These are phyloP conservation scores for Excoecaria agallocha DNA, from an alignment of 345 rosid genomes.

Conservation along the genomic window DNA sequence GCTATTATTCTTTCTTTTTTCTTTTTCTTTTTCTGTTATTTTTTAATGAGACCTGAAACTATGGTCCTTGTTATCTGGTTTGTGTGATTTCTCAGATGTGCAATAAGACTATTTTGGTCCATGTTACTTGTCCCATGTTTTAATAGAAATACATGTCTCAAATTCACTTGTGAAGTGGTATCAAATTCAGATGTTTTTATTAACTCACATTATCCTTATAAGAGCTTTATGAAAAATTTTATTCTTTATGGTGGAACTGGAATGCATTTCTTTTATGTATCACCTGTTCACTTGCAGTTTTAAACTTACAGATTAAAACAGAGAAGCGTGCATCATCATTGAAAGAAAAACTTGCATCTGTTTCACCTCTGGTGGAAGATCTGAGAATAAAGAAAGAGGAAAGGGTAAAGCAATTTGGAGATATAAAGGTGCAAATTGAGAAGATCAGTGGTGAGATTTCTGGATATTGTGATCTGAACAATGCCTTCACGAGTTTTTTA, in stretches of 20 bases:
- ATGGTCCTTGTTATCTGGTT: not conserved
- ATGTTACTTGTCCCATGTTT: not conserved
- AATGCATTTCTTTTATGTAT: not conserved
- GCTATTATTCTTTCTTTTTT: no score
- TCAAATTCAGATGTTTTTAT: not conserved
- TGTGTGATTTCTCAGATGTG: not conserved
- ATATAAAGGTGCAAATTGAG: constrained; percentile 68
- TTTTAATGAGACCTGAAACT: not conserved
- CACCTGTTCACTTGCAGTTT: not conserved
- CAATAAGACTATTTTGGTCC: not conserved
- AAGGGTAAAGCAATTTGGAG: constrained; percentile 71
- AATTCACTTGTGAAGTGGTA: not conserved
- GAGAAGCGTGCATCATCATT: constrained; percentile 59
- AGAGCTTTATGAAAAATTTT: not conserved
- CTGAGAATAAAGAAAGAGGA: constrained; percentile 75
- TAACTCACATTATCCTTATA: not conserved
- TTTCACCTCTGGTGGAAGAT: constrained; percentile 74
- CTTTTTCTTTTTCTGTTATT: no score
- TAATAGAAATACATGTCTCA: not conserved
- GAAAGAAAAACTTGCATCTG: constrained; percentile 75
- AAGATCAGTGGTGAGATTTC: constrained; percentile 81
- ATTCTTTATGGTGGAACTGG: not conserved
- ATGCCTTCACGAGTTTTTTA: constrained; percentile 36
- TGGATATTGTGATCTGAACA: constrained; percentile 50
- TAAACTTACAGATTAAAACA: constrained; percentile 43